These are phyloP conservation scores for Umbelopsis sp. DNA, from an alignment of 371 early-diverging fungal genomes.

Conservation along the genomic window DNA sequence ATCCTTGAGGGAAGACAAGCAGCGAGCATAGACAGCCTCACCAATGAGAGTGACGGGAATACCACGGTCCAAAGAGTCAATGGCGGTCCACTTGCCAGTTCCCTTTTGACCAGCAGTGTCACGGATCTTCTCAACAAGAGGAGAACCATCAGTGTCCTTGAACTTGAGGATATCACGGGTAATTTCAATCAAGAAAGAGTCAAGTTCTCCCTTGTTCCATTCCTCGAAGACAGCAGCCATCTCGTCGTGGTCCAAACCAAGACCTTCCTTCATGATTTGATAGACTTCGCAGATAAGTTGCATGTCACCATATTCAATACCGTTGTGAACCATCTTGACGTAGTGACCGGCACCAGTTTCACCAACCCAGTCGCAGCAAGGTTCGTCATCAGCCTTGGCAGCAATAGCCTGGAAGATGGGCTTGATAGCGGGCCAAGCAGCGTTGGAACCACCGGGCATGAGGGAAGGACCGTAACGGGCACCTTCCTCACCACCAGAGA, in stretches of 20 bases:
- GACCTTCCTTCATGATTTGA: conserved; percentile 86
- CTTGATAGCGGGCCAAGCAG: conserved; percentile 93
- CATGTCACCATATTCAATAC: conserved; percentile 99
- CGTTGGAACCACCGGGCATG: conserved; percentile 98
- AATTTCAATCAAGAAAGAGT: conserved; percentile 98
- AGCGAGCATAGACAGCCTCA: conserved; percentile 97
- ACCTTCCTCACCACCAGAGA: conserved; percentile 99
- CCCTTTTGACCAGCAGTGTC: conserved; percentile 99
- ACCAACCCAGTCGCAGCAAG: conserved; percentile 99
- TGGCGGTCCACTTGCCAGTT: conserved; percentile 99
- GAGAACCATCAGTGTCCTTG: conserved; percentile 86
- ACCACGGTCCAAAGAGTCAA: conserved; percentile 92
- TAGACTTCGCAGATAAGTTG: conserved; percentile 98
- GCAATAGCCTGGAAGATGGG: conserved; percentile 95
- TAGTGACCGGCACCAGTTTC: conserved; percentile 98
- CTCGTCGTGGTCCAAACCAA: conserved; percentile 82
- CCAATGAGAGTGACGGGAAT: conserved; percentile 96
- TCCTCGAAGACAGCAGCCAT: conserved; percentile 86
- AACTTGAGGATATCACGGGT: conserved; percentile 91
- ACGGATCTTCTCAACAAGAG: conserved; percentile 93
- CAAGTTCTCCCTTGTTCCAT: conserved; percentile 96
- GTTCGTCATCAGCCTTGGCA: conserved; percentile 87
- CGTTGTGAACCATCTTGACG: conserved; percentile 99
- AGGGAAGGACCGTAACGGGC: conserved; percentile 98
- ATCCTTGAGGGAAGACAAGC: conserved; percentile 93